Evolutionary conservation across 768 basidiomycete genomes (phyloP), one percentile per base, ranked within the genome.

Genomic region (Brasilioporus rufonigricans): DNA sequence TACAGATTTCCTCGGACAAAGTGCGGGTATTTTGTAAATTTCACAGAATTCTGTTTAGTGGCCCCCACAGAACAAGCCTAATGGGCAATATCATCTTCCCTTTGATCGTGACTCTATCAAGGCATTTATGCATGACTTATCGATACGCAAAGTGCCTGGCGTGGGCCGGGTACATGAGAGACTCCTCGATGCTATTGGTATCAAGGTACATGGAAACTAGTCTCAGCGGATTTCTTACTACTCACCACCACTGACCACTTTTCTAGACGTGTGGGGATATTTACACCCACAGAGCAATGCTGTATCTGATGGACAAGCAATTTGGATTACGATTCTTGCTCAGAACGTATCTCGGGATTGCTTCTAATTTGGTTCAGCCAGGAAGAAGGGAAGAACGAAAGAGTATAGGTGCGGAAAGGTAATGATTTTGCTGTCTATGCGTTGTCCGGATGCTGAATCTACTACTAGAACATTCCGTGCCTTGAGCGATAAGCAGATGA

Each of bases 371-470:
- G 12, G 93, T 98, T 27, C 76, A 85, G 52, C 87, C 93, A 5
- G 76, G 82, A 44, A 78, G 77, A 56, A 76, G 96, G 58, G 89
- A 92, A 56, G 92, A 93, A 61, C 76, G 89, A 46, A 98, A 95
- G 74, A 93, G 91, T 56, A 91, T 98, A 33, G 96, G 97, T 1
- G 83, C 87, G 29, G 97, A 99, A 75, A 77, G 90, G 90, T 91
- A 62, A 47, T 57, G 18, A 24, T 16, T 16, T n/a, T 23, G 18
- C 14, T 40, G 19, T 46, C 44, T 12, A 48, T 45, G 16, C 7
- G 16, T 36, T 36, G 6, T 5, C n/a, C 16, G 35, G 35, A n/a
- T 6, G 33, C 36, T 53, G 19, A 54, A 29, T 48, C 9, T 33
- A 21, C 8, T 32, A 21, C 19, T 53, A 94, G 93, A 51, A 94